These are phyloP conservation scores for Nematocida sp. DNA, from an alignment of 371 early-diverging fungal genomes.

Conservation along the genomic window DNA sequence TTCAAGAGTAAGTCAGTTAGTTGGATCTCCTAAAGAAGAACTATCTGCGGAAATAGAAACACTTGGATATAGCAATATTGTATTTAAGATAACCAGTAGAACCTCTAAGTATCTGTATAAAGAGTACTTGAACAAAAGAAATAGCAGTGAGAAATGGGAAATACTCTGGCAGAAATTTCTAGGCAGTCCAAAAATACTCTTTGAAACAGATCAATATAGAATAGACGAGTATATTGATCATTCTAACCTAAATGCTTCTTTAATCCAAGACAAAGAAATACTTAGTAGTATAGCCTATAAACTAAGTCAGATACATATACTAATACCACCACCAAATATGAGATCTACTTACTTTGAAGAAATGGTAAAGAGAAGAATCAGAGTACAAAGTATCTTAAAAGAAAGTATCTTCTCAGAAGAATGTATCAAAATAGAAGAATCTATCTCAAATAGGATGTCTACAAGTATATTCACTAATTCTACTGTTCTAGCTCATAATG, in stretches of 20 bases:
- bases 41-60: slow-evolving; percentile 17
- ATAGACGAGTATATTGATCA: slow-evolving; percentile 44
- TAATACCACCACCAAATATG: neutral
- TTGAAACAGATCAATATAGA: neutral
- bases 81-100: neutral
- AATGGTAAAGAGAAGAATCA: neutral
- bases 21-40: slow-evolving; percentile 7
- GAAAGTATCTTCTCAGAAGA: neutral
- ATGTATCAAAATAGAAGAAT: slow-evolving; percentile 24
- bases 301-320: neutral
- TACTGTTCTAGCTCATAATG: slow-evolving; percentile 12
- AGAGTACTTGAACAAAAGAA: slow-evolving; percentile 37
- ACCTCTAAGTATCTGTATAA: slow-evolving; percentile 27
- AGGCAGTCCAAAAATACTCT: slow-evolving; percentile 6
- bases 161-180: slow-evolving; percentile 33
- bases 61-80: slow-evolving; percentile 26
- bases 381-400: neutral
- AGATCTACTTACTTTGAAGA: neutral
- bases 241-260: neutral
- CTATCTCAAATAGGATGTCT: neutral
- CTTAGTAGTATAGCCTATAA: neutral
- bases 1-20: neutral
- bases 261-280: neutral
- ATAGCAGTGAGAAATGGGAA: neutral
- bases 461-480: neutral